These are phyloP conservation scores for Neopestalotiopsis sp. DNA, from an alignment of 2,329 filamentous ascomycete genomes.

Conservation along the genomic window DNA sequence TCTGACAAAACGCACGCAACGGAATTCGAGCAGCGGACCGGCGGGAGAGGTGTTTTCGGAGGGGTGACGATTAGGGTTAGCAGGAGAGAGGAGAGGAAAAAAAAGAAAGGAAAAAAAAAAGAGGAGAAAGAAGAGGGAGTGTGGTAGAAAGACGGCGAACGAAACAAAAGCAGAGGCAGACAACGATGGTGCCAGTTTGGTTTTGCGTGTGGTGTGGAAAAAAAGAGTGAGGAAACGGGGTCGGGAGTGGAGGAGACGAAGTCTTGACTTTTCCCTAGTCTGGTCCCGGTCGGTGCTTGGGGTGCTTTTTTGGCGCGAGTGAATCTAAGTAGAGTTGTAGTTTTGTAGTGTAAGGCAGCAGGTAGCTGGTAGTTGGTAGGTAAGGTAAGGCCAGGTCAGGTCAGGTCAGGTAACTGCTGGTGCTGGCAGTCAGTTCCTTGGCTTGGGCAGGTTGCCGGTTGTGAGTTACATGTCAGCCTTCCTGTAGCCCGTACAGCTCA, in stretches of 20 bases:
- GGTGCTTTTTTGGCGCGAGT: neutral
- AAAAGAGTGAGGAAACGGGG: slow-evolving; percentile 32
- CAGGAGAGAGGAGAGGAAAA: slow-evolving; percentile 45
- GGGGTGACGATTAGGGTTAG: slow-evolving; percentile 32
- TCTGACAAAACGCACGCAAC: slow-evolving; percentile 43
- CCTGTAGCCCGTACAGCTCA: too few species aligned
- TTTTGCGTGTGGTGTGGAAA: slow-evolving; percentile 37
- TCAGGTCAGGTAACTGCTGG: too few species aligned
- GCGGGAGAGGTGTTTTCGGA: slow-evolving; percentile 33
- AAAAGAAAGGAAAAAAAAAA: slow-evolving; percentile 56
- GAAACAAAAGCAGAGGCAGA: slow-evolving; percentile 33
- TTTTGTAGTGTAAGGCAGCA: slow-evolving; percentile 7
- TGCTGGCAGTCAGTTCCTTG: neutral
- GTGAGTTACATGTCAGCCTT: too few species aligned
- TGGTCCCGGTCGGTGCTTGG: slow-evolving; percentile 3
- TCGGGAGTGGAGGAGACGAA: slow-evolving; percentile 31
- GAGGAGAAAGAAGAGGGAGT: slow-evolving; percentile 38
- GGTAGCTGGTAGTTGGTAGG: neutral
- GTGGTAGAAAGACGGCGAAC: slow-evolving; percentile 35
- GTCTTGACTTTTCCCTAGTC: slow-evolving; percentile 6
- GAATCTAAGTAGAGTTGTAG: neutral
- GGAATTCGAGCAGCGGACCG: slow-evolving; percentile 40
- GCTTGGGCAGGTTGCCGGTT: neutral
- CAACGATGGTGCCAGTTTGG: slow-evolving; percentile 43
- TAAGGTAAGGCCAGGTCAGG: neutral